Evolutionary conservation across 164 flowering plant species (phyloP), one percentile per base, ranked within the genome.

Genomic region (Warburgia ugandensis): DNA sequence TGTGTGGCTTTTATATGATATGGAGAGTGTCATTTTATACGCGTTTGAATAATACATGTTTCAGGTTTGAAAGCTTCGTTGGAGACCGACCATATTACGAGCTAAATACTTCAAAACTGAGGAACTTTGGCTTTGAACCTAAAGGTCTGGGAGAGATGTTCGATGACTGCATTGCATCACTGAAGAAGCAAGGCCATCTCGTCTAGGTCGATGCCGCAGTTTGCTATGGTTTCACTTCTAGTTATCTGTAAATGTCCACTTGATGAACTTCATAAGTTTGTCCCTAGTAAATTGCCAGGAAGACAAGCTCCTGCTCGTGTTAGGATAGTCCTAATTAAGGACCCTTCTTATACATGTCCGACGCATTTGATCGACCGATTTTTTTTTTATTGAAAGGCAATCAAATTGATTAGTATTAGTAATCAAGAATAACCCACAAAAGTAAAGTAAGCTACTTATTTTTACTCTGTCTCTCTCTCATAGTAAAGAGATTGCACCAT

Each of bases 141-240:
- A 88, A 67, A 73, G 55, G 91, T 0, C 52, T 83, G 1, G 70
- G 75, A 54, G 89, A 88, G 49, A 85, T 88, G 95, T 92, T 92
- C 53, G 89, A 81, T 59, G 99, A 86, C 45, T 78, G 91, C 57
- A 49, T 86, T 61, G 69, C 74, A 17, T 83, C 86, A 14, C 69
- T 92, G 0, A 59, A 59, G 46, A 67, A 76, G 44, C 82, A 81
- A 62, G 94, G 95, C 49, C 69, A 80, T 31, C 32, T 11, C n/a
- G 14, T 25, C 48, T 19, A 42, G 17, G 12, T 31, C 35, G 7
- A n/a, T n/a, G n/a, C n/a, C n/a, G n/a, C n/a, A n/a, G n/a, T n/a
- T n/a, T n/a, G n/a, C n/a, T n/a, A n/a, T n/a, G n/a, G n/a, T n/a
- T n/a, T n/a, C n/a, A n/a, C n/a, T n/a, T n/a, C n/a, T n/a, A n/a